Conservation (phyloP, 2,329 filamentous ascomycete species). For the Aspergillus fischeri region DNA sequence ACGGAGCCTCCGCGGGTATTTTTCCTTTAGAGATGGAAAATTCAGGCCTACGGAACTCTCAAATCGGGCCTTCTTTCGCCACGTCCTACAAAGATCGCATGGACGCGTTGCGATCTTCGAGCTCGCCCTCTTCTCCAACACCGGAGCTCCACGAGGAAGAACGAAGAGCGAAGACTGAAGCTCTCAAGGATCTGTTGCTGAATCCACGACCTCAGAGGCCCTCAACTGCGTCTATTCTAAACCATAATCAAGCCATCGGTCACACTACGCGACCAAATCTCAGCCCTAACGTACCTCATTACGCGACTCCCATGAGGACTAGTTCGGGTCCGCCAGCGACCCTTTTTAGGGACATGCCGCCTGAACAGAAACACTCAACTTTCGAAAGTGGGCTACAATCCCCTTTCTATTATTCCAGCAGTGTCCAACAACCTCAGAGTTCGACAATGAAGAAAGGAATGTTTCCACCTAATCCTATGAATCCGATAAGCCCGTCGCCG, state of each 20-base stretch:
- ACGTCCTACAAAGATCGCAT: constrained; percentile 50
- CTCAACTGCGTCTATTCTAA: constrained; percentile 28
- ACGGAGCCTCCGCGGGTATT: constrained; percentile 48
- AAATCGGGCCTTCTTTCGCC: constrained; percentile 64
- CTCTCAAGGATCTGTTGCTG: constrained; percentile 43
- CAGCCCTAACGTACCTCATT: constrained; percentile 23
- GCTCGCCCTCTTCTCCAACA: constrained; percentile 27
- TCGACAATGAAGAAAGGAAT: constrained; percentile 32
- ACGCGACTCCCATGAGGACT: constrained; percentile 29
- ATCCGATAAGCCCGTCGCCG: constrained; percentile 10
- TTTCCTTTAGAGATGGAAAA: constrained; percentile 68
- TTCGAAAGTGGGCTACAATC: constrained; percentile 17
- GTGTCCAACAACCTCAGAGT: constrained; percentile 22
- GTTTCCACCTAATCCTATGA: constrained; percentile 18
- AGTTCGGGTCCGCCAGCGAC: constrained; percentile 32
- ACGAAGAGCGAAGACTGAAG: constrained; percentile 41
- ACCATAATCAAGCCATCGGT: constrained; percentile 15
- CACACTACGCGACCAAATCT: constrained; percentile 15
- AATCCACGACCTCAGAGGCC: constrained; percentile 39
- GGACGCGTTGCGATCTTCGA: constrained; percentile 39
- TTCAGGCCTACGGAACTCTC: constrained; percentile 47
- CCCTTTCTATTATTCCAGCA: constrained; percentile 20
- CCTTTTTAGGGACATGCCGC: constrained; percentile 13
- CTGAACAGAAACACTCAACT: constrained; percentile 13
- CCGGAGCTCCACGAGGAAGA: constrained; percentile 35